A percentile compares a stretch with the other conserved stretches of the same genome.
Evolutionary conservation across 352 stramenopile genomes (phyloP).

Genomic region (Pythium periplocum): DNA sequence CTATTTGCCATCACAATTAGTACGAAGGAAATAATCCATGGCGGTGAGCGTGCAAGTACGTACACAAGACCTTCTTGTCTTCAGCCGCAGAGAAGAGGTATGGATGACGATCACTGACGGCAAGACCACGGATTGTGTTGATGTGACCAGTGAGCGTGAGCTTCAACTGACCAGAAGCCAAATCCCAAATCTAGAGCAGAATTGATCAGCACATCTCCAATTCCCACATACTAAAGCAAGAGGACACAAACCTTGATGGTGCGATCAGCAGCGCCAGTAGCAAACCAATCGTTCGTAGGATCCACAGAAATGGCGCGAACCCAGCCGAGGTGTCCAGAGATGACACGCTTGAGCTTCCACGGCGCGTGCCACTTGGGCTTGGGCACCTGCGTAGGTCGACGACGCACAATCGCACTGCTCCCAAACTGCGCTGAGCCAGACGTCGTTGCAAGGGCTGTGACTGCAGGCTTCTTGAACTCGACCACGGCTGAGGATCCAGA

Average conservation of each 20-base stretch:
- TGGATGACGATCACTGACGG: conserved; percentile 93
- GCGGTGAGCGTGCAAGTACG: not conserved
- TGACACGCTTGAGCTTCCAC: conserved; percentile 97
- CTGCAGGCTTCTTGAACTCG: conserved; percentile 54
- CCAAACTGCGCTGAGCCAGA: conserved; percentile 38
- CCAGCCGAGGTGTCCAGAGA: conserved; percentile 95
- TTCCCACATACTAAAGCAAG: too few relatives aligned
- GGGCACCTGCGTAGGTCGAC: conserved; percentile 84
- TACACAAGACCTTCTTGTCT: conserved; percentile 98
- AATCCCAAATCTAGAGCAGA: conserved; percentile 82
- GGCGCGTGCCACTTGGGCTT: conserved; percentile 98
- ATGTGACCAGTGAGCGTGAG: conserved; percentile 99
- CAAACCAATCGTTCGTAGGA: conserved; percentile 98
- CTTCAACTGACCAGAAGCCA: conserved; percentile 96
- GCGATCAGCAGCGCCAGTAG: conserved; percentile 95
- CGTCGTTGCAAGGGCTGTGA: conserved; percentile 15
- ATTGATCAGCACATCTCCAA: conserved; percentile 6
- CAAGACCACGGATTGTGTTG: conserved; percentile 95
- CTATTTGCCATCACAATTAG: conserved; percentile 9
- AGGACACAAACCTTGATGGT: conserved; percentile 89
- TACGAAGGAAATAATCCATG: not conserved
- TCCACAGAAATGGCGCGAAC: conserved; percentile 97
- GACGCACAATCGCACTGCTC: conserved; percentile 62
- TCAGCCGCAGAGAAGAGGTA: conserved; percentile 98
- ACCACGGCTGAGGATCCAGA: conserved; percentile 37